These are phyloP conservation scores for Xenoacremonium recifei DNA, from an alignment of 2,329 filamentous ascomycete genomes.

Conservation along the genomic window DNA sequence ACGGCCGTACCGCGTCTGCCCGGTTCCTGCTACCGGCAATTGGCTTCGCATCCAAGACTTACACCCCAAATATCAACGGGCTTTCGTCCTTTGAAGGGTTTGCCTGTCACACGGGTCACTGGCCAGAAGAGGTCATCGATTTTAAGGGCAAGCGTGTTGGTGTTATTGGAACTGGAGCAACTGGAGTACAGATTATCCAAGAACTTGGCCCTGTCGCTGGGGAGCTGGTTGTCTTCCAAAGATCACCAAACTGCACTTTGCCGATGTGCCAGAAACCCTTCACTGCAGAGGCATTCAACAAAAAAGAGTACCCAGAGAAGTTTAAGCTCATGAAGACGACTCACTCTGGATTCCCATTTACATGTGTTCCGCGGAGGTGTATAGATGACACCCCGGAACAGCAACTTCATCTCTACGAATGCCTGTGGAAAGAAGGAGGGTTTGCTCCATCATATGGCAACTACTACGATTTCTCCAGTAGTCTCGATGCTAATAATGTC, in stretches of 20 bases:
- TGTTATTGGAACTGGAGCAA: constrained; percentile 64
- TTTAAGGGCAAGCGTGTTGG: constrained; percentile 58
- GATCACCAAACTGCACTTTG: constrained; percentile 64
- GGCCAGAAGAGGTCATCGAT: constrained; percentile 46
- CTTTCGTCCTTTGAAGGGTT: constrained; percentile 12
- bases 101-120: constrained; percentile 1
- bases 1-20: constrained; percentile 29
- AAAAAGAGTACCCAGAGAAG: constrained; percentile 46
- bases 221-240: constrained; percentile 60
- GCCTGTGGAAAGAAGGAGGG: constrained; percentile 8
- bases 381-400: constrained; percentile 7
- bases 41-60: constrained; percentile 39
- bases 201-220: constrained; percentile 54
- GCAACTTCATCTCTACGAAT: constrained; percentile 4
- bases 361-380: neutral
- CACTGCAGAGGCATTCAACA: constrained; percentile 39
- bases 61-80: constrained; percentile 33
- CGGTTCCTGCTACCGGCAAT: constrained; percentile 22
- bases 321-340: constrained; percentile 48
- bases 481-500: constrained; percentile 4
- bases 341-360: constrained; percentile 2
- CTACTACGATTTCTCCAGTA: constrained; percentile 8
- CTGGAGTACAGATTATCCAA: constrained; percentile 63
- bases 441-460: constrained; percentile 6
- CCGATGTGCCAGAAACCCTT: constrained; percentile 56